Percentiles rank a stretch among this genome's conserved stretches.
Conservation (phyloP, 2,329 filamentous ascomycete species). For the Ceratocystis variospora region DNA sequence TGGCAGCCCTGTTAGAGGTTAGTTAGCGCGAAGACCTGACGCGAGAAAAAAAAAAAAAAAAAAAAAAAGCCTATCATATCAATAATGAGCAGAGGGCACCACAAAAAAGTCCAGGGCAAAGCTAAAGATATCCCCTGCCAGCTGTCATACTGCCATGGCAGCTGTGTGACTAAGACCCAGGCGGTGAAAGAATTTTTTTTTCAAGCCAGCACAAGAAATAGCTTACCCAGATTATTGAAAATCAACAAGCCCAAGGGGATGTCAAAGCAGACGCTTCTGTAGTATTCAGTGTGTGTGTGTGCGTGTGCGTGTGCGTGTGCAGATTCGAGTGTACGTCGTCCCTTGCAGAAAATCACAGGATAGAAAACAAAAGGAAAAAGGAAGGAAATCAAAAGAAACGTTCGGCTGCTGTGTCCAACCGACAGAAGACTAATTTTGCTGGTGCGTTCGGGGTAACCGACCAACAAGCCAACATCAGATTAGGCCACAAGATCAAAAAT, state of each 20-base stretch:
- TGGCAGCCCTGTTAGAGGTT: not conserved
- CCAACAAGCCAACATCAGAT: not conserved
- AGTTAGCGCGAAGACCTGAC: conserved; percentile 1
- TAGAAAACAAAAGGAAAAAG: not conserved
- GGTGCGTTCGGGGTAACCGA: not conserved
- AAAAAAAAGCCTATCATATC: not conserved
- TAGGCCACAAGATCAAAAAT: conserved; percentile 7
- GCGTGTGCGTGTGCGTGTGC: too few relatives aligned
- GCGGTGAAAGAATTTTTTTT: conserved; percentile 2
- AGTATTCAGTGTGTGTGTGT: too few relatives aligned
- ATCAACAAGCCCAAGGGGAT: too few relatives aligned
- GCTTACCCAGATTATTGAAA: not conserved
- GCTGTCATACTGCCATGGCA: not conserved
- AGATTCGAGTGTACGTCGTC: too few relatives aligned
- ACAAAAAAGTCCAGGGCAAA: not conserved
- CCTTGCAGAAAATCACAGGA: too few relatives aligned
- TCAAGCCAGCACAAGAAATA: not conserved
- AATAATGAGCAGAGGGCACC: not conserved
- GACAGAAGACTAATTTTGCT: not conserved
- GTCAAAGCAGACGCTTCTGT: too few relatives aligned
- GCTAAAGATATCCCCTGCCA: not conserved
- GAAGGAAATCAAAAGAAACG: not conserved
- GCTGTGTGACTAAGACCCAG: not conserved
- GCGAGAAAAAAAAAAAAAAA: conserved; percentile 1
- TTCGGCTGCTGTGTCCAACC: not conserved